Conservation (phyloP, 208 protist species). For the Blastocrithidia nonstop region DNA sequence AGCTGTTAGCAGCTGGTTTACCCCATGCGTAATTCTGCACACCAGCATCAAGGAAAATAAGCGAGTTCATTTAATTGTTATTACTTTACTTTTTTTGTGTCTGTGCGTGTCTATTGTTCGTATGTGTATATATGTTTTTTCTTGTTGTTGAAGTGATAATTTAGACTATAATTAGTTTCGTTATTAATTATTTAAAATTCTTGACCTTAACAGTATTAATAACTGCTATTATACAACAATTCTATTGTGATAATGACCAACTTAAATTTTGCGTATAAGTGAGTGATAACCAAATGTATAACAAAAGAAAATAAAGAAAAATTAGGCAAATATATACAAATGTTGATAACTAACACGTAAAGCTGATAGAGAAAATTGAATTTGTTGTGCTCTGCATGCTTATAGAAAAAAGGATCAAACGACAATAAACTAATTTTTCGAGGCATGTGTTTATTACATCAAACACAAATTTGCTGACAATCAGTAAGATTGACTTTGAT, state of each 20-base stretch:
- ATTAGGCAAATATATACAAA: neutral
- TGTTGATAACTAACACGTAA: neutral
- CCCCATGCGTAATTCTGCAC: conserved; percentile 81
- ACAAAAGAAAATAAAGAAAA: conserved; percentile 1
- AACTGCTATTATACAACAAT: neutral
- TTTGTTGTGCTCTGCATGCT: neutral
- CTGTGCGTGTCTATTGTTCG: neutral
- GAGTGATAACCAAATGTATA: neutral
- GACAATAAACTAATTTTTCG: neutral
- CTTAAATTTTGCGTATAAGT: neutral
- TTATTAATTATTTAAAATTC: neutral
- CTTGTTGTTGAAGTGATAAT: neutral
- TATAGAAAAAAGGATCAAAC: neutral
- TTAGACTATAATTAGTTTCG: neutral
- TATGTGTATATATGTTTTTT: neutral
- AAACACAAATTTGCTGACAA: neutral
- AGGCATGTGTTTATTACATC: neutral
- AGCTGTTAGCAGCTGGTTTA: conserved; percentile 57
- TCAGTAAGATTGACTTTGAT: neutral
- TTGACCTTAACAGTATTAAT: neutral
- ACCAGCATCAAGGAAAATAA: conserved; percentile 42
- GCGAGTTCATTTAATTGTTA: conserved; percentile 11
- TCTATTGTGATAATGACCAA: neutral
- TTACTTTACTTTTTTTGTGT: conserved; percentile 1
- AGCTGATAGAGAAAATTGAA: neutral